These are phyloP conservation scores for Xylariaceae sp. DNA, from an alignment of 2,329 filamentous ascomycete genomes.

Conservation along the genomic window DNA sequence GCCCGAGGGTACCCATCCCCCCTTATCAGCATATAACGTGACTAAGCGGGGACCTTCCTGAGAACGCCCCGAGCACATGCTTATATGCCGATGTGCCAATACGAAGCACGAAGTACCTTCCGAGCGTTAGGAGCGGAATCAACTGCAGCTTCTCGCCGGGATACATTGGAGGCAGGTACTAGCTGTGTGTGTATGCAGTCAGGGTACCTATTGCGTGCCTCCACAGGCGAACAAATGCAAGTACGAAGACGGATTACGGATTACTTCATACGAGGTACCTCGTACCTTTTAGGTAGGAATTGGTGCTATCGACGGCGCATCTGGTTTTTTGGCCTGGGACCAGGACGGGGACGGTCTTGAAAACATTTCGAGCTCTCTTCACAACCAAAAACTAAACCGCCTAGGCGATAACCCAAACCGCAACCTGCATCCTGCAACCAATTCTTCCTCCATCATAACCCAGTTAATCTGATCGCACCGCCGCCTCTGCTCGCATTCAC, in stretches of 20 bases:
- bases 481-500: neutral
- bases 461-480: slow-evolving; percentile 12
- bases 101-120: too few species aligned
- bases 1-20: neutral
- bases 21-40: too few species aligned
- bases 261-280: neutral
- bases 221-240: neutral
- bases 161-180: too few species aligned
- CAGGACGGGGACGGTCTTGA: slow-evolving; percentile 16
- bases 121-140: too few species aligned
- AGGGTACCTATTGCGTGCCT: too few species aligned
- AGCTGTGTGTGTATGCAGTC: too few species aligned
- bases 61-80: too few species aligned
- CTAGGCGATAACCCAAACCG: slow-evolving; percentile 7
- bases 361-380: slow-evolving; percentile 29
- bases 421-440: slow-evolving; percentile 15
- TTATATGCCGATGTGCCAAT: too few species aligned
- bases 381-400: slow-evolving; percentile 17
- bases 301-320: slow-evolving; percentile 15
- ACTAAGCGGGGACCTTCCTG: too few species aligned
- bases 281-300: neutral
- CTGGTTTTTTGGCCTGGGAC: slow-evolving; percentile 9
- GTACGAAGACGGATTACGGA: neutral
- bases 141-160: too few species aligned
- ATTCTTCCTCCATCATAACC: slow-evolving; percentile 12